A percentile compares a stretch with the other conserved stretches of the same genome.
phyloP scores from a whole-genome alignment of 1,284 basidiomycete genomes.

The Cryptococcus sp. region DNA sequence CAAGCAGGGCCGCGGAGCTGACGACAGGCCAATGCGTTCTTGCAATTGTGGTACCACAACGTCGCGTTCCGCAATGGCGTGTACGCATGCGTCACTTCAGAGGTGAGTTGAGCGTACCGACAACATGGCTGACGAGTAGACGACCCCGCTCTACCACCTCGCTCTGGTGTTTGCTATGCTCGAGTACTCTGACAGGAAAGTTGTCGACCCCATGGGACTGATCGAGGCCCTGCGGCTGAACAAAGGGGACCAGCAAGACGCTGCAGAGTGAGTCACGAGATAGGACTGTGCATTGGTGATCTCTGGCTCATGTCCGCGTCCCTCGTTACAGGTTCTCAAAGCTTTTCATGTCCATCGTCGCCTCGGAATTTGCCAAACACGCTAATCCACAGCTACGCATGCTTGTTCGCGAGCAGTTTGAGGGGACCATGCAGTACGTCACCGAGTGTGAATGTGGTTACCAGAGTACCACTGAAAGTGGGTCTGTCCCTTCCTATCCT shows the following conservation, averaged over 20 bases:
- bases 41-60: constrained; percentile 74
- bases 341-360: constrained; percentile 82
- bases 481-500: not conserved
- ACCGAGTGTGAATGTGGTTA: constrained; percentile 71
- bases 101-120: constrained; percentile 40
- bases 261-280: constrained; percentile 68
- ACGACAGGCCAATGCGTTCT: constrained; percentile 68
- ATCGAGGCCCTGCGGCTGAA: constrained; percentile 76
- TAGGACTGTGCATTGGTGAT: not conserved
- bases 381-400: constrained; percentile 59
- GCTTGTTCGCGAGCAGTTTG: constrained; percentile 73
- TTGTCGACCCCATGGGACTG: constrained; percentile 76
- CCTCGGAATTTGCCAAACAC: constrained; percentile 70
- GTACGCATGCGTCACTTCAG: constrained; percentile 56
- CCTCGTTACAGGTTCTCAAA: constrained; percentile 71
- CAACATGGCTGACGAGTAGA: constrained; percentile 39
- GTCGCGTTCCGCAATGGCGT: constrained; percentile 62
- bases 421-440: constrained; percentile 73
- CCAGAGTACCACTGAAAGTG: constrained; percentile 59
- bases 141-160: constrained; percentile 54
- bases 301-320: not conserved
- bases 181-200: constrained; percentile 63
- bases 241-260: constrained; percentile 84
- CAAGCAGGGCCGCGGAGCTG: not conserved
- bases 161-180: constrained; percentile 66